Conservation (phyloP, 2,329 filamentous ascomycete genomes). For the Aspergillus hiratsukae region DNA sequence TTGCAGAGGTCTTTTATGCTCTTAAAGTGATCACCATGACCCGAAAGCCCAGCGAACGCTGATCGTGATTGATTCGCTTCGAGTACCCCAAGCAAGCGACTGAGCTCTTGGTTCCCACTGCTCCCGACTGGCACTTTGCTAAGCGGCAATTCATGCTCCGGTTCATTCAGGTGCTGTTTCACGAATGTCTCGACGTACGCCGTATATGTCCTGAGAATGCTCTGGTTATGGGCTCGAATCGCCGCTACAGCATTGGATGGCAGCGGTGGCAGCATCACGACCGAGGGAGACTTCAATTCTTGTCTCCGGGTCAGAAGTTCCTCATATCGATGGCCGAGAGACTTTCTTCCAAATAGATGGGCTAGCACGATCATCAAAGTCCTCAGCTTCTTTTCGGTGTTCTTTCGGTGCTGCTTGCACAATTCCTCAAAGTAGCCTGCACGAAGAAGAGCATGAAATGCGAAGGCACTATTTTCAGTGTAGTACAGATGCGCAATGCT, state of each 20-base stretch:
- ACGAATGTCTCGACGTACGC: slow-evolving; percentile 67
- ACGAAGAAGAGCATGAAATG: slow-evolving; percentile 69
- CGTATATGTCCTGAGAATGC: slow-evolving; percentile 62
- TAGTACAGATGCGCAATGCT: slow-evolving; percentile 70
- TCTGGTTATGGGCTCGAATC: slow-evolving; percentile 58
- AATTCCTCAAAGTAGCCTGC: slow-evolving; percentile 65
- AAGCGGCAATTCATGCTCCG: slow-evolving; percentile 57
- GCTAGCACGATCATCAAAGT: slow-evolving; percentile 64
- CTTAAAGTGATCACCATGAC: slow-evolving; percentile 59
- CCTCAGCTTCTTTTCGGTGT: slow-evolving; percentile 49
- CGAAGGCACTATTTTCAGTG: slow-evolving; percentile 69
- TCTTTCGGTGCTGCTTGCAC: slow-evolving; percentile 53
- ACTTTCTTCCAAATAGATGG: slow-evolving; percentile 62
- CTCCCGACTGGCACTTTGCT: slow-evolving; percentile 44
- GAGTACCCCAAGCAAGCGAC: not conserved
- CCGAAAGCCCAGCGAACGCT: slow-evolving; percentile 67
- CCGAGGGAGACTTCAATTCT: slow-evolving; percentile 56
- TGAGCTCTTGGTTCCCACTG: slow-evolving; percentile 32
- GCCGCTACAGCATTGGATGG: slow-evolving; percentile 55
- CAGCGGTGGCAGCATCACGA: slow-evolving; percentile 62
- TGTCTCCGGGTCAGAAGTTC: slow-evolving; percentile 32
- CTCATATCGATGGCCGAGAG: slow-evolving; percentile 43
- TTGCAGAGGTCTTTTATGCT: slow-evolving; percentile 64
- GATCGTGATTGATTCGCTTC: slow-evolving; percentile 50
- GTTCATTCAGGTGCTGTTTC: slow-evolving; percentile 55